phyloP scores from a whole-genome alignment of 192 early-diverging fungal species.

The Kickxella alabastrina region DNA sequence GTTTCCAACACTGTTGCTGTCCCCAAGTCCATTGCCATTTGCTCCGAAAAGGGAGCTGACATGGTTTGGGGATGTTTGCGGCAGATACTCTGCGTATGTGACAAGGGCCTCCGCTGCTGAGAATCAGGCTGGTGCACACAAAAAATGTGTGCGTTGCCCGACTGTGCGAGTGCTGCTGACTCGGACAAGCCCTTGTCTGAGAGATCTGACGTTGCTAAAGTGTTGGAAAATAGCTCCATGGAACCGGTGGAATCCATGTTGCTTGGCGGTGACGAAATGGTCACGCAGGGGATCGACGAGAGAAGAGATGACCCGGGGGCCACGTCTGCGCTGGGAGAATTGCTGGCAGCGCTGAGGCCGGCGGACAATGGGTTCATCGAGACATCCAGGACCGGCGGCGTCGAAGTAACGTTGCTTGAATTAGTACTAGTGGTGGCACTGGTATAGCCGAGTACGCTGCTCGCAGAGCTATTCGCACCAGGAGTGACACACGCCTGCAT shows the following conservation, averaged over 20 bases:
- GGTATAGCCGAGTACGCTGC: constrained; percentile 18
- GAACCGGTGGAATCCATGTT: constrained; percentile 14
- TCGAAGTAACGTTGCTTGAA: not conserved
- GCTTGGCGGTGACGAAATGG: constrained; percentile 20
- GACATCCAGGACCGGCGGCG: not conserved
- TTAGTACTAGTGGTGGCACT: constrained; percentile 18
- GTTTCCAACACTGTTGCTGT: constrained; percentile 30
- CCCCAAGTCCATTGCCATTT: not conserved
- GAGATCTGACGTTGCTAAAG: constrained; percentile 29
- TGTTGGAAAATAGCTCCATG: constrained; percentile 31
- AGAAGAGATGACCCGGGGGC: constrained; percentile 10
- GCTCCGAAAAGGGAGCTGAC: constrained; percentile 23
- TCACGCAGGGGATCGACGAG: constrained; percentile 16
- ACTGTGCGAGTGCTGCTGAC: constrained; percentile 56
- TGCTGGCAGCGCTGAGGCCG: not conserved
- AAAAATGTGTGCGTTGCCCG: constrained; percentile 39
- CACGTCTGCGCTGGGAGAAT: not conserved
- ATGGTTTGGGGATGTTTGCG: constrained; percentile 32
- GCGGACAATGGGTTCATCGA: constrained; percentile 8
- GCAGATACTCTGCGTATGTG: constrained; percentile 48
- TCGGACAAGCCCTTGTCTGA: constrained; percentile 55
- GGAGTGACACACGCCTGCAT: constrained; percentile 13
- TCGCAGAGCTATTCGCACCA: constrained; percentile 10
- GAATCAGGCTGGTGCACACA: constrained; percentile 48
- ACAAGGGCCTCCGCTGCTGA: constrained; percentile 55